Base-by-base conservation (phyloP, 257 asterid genomes). In the Capsicum baccatum region DNA sequence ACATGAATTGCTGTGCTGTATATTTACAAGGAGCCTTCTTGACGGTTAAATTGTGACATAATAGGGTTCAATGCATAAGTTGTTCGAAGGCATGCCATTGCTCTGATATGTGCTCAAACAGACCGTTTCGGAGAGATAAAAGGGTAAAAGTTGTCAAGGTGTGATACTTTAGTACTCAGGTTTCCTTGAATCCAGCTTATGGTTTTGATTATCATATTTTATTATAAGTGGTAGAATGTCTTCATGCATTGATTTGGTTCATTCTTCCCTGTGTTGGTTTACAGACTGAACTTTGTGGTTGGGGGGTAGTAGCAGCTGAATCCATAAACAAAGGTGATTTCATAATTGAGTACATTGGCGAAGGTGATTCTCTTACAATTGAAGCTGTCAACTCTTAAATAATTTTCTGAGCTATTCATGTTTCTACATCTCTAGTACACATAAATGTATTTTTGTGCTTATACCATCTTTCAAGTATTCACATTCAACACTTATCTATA, bases 251-350 rank as follows among this genome's bases (percentile, higher is more conserved):
- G 60, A 15, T 4, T 9, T 33, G 66, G 66, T 35, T 78, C 33
- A 78, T 78, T 78, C 82, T 78, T 54, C 33, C 83, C 54, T 44
- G 66, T 86, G 83, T 81, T 84, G 86, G 84, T 87, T 89, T 83
- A 76, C 94, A 96, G 99, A 96, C 99, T 58, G 93, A 92, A 67
- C 91, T 48, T 37, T 96, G 99, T 91, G 99, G 99, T 85, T 96
- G 98, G 98, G 99, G 99, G 83, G 98, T 90, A 21, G 97, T 90
- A 79, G 97, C 99, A 85, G 94, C 94, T 86, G 99, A 96, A 86
- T 73, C 93, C 84, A 88, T 96, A 86, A 86, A 83, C 16, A 92
- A 92, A 89, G 94, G 93, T 83, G 98, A 93, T 48, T 96, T 96
- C 87, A 86, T 96, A 57, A 89, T 94, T 14, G 99, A 96, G 87